Conservation (phyloP, 495 filamentous ascomycete species). For the Aspergillus wentii region DNA sequence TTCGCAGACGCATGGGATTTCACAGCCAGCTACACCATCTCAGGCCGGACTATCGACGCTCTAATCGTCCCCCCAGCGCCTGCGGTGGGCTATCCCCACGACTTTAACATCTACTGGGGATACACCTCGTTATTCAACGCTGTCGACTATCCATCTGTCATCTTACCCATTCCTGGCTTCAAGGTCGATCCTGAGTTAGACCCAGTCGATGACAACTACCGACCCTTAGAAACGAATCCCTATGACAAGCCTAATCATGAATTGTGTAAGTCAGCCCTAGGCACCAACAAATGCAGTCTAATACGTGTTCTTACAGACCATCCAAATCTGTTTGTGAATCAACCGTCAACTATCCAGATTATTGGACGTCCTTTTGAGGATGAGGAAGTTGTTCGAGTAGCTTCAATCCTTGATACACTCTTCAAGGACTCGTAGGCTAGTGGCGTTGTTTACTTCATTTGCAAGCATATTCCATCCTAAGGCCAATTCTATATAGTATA, state of each 20-base stretch:
- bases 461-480: too few species aligned
- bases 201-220: slow-evolving; percentile 2
- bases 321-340: slow-evolving; percentile 4
- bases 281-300: background rate
- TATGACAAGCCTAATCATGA: slow-evolving; percentile 5
- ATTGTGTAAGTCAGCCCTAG: slow-evolving; percentile 2
- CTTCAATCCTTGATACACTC: background rate
- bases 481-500: too few species aligned
- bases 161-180: slow-evolving; percentile 33
- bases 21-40: too few species aligned
- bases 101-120: slow-evolving; percentile 29
- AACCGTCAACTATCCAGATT: slow-evolving; percentile 5
- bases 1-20: too few species aligned
- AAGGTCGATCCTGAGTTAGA: slow-evolving; percentile 3
- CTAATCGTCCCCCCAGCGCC: slow-evolving; percentile 51
- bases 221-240: slow-evolving; percentile 2
- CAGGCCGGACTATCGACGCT: slow-evolving; percentile 30
- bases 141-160: slow-evolving; percentile 37
- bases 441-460: too few species aligned
- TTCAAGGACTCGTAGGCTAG: too few species aligned
- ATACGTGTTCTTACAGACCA: slow-evolving; percentile 1
- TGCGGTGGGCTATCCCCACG: slow-evolving; percentile 26
- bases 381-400: slow-evolving; percentile 3
- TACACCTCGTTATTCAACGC: slow-evolving; percentile 38
- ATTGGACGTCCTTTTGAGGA: slow-evolving; percentile 8